Evolutionary conservation across 2,329 filamentous ascomycete genomes (phyloP).

Genomic region (Trichocomaceae sp.): DNA sequence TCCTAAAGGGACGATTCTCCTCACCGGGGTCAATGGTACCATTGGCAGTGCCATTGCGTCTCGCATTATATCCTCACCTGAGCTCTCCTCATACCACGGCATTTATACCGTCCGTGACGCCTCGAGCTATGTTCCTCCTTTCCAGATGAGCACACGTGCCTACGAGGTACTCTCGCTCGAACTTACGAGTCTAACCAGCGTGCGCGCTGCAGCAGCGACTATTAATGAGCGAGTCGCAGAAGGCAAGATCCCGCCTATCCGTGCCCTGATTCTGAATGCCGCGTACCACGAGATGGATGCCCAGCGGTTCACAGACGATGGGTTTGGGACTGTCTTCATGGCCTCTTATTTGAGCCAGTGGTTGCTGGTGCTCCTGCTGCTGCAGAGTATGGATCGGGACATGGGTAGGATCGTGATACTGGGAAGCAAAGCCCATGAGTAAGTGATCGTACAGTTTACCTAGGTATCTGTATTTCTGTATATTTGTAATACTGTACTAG

Average conservation of each 20-base stretch:
- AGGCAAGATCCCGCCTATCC: slow-evolving; percentile 35
- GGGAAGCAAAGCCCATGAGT: slow-evolving; percentile 18
- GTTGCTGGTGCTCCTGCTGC: slow-evolving; percentile 19
- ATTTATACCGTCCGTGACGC: slow-evolving; percentile 18
- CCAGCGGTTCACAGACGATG: slow-evolving; percentile 16
- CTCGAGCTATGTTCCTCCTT: neutral
- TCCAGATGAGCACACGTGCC: neutral
- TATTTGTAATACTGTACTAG: too few relatives aligned
- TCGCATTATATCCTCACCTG: slow-evolving; percentile 15
- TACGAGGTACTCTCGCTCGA: slow-evolving; percentile 14
- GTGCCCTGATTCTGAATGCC: slow-evolving; percentile 34
- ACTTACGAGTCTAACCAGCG: slow-evolving; percentile 12
- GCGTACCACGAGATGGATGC: slow-evolving; percentile 20
- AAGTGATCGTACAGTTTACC: too few relatives aligned
- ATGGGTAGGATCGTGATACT: slow-evolving; percentile 17
- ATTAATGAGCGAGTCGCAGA: slow-evolving; percentile 19
- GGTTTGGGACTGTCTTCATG: slow-evolving; percentile 17
- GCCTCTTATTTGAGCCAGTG: slow-evolving; percentile 20
- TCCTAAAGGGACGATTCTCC: slow-evolving; percentile 10
- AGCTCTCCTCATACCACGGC: slow-evolving; percentile 17
- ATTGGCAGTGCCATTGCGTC: slow-evolving; percentile 8
- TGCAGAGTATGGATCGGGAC: slow-evolving; percentile 20
- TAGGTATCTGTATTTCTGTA: too few relatives aligned
- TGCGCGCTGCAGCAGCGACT: slow-evolving; percentile 14
- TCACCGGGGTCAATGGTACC: slow-evolving; percentile 11